phyloP scores from a whole-genome alignment of 371 early-diverging fungal species.

The Cokeromyces recurvatus region DNA sequence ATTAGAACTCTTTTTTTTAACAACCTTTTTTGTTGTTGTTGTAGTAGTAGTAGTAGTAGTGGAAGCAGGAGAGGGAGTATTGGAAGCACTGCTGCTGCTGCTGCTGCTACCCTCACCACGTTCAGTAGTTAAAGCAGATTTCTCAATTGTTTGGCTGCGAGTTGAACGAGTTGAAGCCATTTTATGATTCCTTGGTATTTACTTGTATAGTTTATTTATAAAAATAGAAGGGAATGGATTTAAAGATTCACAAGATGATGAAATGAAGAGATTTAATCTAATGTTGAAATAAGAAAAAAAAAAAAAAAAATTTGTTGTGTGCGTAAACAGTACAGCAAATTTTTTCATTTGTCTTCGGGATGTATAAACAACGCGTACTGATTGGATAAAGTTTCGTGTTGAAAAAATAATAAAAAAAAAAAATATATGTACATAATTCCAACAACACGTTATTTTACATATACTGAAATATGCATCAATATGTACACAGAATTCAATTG shows the following conservation, averaged over 20 bases:
- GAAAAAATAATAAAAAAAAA: too few species aligned
- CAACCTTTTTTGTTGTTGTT: constrained; percentile 9
- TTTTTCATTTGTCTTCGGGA: too few species aligned
- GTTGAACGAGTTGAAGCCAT: constrained; percentile 36
- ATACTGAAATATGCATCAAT: too few species aligned
- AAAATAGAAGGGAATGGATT: background rate
- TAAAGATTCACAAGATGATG: constrained; percentile 4
- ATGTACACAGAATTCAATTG: too few species aligned
- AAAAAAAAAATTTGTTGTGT: background rate
- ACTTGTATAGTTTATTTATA: background rate
- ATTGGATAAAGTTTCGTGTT: too few species aligned
- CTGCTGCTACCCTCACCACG: background rate
- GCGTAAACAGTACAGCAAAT: too few species aligned
- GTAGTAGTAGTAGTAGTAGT: constrained; percentile 19
- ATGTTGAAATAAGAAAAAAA: background rate
- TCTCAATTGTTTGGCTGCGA: constrained; percentile 11
- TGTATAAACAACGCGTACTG: too few species aligned
- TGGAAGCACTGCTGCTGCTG: constrained; percentile 12
- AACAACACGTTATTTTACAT: too few species aligned
- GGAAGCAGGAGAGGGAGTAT: constrained; percentile 14
- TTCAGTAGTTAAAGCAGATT: constrained; percentile 6
- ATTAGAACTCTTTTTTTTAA: constrained; percentile 27
- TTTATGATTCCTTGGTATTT: background rate
- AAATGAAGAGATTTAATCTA: constrained; percentile 7
- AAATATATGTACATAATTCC: too few species aligned